A percentile compares a stretch with the other conserved stretches of the same genome.
These are phyloP conservation scores for Daldinia caldariorum DNA, from an alignment of 495 filamentous ascomycete species.

Conservation along the genomic window DNA sequence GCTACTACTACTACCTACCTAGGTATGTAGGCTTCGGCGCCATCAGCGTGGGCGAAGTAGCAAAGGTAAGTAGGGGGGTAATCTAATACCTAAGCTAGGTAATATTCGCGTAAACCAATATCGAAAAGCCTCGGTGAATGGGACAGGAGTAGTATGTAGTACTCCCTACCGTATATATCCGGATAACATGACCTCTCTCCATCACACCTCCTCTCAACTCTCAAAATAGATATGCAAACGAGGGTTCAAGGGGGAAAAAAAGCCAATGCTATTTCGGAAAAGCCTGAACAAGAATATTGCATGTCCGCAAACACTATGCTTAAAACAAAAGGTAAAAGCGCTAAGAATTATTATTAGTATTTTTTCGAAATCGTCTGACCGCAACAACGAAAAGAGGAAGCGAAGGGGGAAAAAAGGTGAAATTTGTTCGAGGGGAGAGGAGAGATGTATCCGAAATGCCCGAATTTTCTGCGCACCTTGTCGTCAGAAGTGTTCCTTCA, in stretches of 20 bases:
- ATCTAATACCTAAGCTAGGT: conserved; percentile 6
- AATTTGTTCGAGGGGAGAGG: conserved; percentile 18
- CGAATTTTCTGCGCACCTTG: conserved; percentile 25
- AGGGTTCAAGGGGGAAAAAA: conserved; percentile 18
- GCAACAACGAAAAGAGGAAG: background rate
- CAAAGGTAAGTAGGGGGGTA: conserved; percentile 14
- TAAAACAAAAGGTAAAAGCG: background rate
- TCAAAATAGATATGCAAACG: conserved; percentile 25
- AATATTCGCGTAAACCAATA: conserved; percentile 34
- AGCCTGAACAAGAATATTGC: conserved; percentile 13
- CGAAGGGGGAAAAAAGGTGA: background rate
- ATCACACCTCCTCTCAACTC: conserved; percentile 24
- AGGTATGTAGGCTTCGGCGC: conserved; percentile 15
- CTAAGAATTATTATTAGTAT: too few species aligned
- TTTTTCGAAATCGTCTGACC: conserved; percentile 25
- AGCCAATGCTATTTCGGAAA: conserved; percentile 27
- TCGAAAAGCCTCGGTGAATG: conserved; percentile 21
- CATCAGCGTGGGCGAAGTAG: conserved; percentile 22
- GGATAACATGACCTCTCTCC: conserved; percentile 20
- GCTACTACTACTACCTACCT: conserved; percentile 7
- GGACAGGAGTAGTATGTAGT: conserved; percentile 18
- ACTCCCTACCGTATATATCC: conserved; percentile 26
- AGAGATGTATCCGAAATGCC: conserved; percentile 36
- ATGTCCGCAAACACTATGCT: conserved; percentile 16
- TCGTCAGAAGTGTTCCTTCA: conserved; percentile 17